Evolutionary conservation across 768 basidiomycete species (phyloP).

Genomic region (Mycena alexandri): DNA sequence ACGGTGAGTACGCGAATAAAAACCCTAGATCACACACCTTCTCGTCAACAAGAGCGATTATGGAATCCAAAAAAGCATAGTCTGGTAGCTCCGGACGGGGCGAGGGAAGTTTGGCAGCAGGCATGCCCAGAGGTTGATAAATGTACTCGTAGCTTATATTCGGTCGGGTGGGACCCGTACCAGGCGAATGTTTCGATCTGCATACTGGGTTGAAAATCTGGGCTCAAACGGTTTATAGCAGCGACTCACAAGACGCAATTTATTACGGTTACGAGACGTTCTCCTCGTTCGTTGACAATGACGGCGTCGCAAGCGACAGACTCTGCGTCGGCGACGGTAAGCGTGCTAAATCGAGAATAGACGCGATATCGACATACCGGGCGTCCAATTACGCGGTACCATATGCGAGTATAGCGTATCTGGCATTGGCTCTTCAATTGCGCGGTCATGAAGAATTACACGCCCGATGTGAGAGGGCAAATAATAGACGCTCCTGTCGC

Average conservation of each 20-base stretch:
- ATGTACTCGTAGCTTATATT: constrained; percentile 39
- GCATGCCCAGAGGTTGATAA: constrained; percentile 29
- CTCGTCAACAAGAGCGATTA: constrained; percentile 17
- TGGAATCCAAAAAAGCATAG: constrained; percentile 35
- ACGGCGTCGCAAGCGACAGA: constrained; percentile 44
- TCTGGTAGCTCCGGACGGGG: neutral
- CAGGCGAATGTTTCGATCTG: constrained; percentile 25
- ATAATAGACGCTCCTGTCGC: constrained; percentile 46
- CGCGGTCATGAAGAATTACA: constrained; percentile 36
- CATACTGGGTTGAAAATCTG: constrained; percentile 35
- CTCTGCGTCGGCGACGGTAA: neutral
- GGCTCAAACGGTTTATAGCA: constrained; percentile 22
- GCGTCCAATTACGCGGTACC: neutral
- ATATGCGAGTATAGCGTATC: neutral
- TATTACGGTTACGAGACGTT: constrained; percentile 20
- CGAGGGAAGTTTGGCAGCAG: constrained; percentile 4
- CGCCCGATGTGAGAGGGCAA: constrained; percentile 45
- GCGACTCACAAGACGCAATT: constrained; percentile 26
- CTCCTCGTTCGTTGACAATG: constrained; percentile 44
- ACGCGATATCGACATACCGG: neutral
- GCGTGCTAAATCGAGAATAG: neutral
- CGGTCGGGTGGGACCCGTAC: constrained; percentile 14
- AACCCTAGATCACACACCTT: neutral
- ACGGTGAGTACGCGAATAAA: neutral
- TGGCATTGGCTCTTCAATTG: neutral